Evolutionary conservation across 805 yeast species (phyloP).

Genomic region (Saccharomycopsis fibuligera): DNA sequence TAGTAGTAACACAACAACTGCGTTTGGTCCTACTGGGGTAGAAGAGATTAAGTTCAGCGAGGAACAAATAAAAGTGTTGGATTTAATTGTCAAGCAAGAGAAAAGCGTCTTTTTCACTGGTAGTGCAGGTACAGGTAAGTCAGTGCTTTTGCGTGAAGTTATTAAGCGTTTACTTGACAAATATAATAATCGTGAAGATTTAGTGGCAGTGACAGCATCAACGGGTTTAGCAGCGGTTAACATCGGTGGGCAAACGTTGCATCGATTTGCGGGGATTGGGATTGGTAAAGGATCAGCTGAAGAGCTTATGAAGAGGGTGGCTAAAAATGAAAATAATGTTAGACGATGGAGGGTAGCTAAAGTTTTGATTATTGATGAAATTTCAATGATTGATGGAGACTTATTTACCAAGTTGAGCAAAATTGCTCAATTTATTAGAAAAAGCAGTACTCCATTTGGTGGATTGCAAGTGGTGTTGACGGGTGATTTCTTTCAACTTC

Average conservation of each 20-base stretch:
- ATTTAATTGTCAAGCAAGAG: constrained; percentile 43
- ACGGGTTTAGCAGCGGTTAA: constrained; percentile 95
- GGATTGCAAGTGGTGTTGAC: constrained; percentile 85
- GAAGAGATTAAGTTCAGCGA: constrained; percentile 27
- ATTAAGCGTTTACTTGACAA: constrained; percentile 45
- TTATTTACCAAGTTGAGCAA: constrained; percentile 69
- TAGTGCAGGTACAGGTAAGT: constrained; percentile 85
- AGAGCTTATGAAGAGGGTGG: constrained; percentile 42
- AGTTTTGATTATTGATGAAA: constrained; percentile 83
- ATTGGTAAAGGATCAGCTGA: constrained; percentile 52
- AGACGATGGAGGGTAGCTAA: constrained; percentile 60
- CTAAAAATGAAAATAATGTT: constrained; percentile 36
- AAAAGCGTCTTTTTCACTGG: constrained; percentile 70
- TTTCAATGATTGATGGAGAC: constrained; percentile 86
- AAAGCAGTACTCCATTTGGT: constrained; percentile 66
- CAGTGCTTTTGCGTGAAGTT: constrained; percentile 58
- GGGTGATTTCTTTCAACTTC: constrained; percentile 96
- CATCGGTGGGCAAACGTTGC: constrained; percentile 86
- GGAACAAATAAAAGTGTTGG: constrained; percentile 50
- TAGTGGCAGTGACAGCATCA: constrained; percentile 87
- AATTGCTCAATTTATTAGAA: constrained; percentile 55
- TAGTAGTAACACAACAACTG: background rate
- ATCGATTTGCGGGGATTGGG: constrained; percentile 82
- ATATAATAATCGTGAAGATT: constrained; percentile 35
- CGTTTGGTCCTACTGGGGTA: background rate